Percentiles rank a stretch among this genome's conserved stretches.
Conservation (phyloP, 306 rosid species). For the Echinosophora koreensis region DNA sequence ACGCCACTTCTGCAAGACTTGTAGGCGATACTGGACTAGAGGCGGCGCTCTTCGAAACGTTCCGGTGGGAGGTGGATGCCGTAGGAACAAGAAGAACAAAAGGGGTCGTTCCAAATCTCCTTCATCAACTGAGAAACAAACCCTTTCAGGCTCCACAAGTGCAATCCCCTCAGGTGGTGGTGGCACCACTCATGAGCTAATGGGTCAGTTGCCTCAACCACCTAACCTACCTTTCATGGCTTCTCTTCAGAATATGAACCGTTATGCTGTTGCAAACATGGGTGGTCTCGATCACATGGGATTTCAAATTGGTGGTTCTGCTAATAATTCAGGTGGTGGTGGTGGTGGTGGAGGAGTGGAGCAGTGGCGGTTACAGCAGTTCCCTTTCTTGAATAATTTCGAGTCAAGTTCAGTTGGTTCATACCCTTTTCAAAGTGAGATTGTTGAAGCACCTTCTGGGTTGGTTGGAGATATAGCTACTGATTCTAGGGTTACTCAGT, state of each 20-base stretch:
- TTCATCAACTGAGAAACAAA: conserved; percentile 46
- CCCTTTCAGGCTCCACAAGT: conserved; percentile 47
- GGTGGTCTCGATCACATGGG: conserved; percentile 68
- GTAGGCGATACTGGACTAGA: conserved; percentile 93
- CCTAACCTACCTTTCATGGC: conserved; percentile 69
- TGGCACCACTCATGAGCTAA: conserved; percentile 44
- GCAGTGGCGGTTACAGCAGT: conserved; percentile 74
- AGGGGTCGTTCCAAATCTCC: conserved; percentile 77
- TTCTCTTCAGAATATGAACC: conserved; percentile 67
- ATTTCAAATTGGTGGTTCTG: conserved; percentile 57
- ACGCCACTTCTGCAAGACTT: conserved; percentile 95
- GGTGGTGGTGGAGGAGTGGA: conserved; percentile 45
- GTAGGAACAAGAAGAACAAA: conserved; percentile 88
- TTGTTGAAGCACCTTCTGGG: conserved; percentile 37
- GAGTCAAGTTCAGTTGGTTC: conserved; percentile 53
- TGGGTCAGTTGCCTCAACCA: conserved; percentile 58
- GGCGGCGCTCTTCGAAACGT: conserved; percentile 90
- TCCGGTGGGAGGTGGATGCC: conserved; percentile 95
- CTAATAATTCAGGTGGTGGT: conserved; percentile 36
- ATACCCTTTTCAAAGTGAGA: conserved; percentile 60
- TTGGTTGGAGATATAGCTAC: conserved; percentile 50
- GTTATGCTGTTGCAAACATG: conserved; percentile 65
- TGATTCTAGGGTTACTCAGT: conserved; percentile 64
- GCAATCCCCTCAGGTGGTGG: conserved; percentile 43
- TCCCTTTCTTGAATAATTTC: conserved; percentile 66